Evolutionary conservation across 345 rosid species (phyloP).

Genomic region (Melaleuca quinquenervia): DNA sequence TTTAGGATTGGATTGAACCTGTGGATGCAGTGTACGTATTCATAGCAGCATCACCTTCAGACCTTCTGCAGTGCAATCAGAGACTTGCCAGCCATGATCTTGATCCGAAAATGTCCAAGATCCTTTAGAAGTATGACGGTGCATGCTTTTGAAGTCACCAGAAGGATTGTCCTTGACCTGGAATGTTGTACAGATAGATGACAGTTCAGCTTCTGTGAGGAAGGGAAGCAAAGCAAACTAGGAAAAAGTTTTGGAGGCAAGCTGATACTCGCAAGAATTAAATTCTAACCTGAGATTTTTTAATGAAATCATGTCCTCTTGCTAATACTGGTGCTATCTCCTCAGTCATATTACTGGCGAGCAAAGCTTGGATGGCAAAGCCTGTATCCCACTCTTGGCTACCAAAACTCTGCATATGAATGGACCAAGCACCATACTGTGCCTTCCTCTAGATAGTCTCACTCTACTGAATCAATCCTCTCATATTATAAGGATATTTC

Average conservation of each 20-base stretch:
- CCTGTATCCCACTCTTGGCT: conserved; percentile 59
- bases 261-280: not conserved
- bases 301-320: conserved; percentile 24
- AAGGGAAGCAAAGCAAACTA: not conserved
- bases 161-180: conserved; percentile 31
- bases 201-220: not conserved
- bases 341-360: conserved; percentile 17
- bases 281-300: conserved; percentile 37
- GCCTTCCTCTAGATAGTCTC: not conserved
- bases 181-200: not conserved
- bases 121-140: conserved; percentile 38
- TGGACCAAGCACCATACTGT: not conserved
- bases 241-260: not conserved
- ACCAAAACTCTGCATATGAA: conserved; percentile 33
- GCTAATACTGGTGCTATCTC: conserved; percentile 21
- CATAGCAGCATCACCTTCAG: conserved; percentile 11
- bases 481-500: too few relatives aligned
- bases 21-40: not conserved
- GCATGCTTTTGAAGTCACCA: conserved; percentile 23
- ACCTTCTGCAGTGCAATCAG: conserved; percentile 36
- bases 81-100: conserved; percentile 48
- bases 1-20: not conserved
- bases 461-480: not conserved
- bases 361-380: conserved; percentile 31
- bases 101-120: conserved; percentile 40